A percentile compares a stretch with the other conserved stretches of the same genome.
Conservation (phyloP, 352 stramenopile genomes). For the Phytophthora lateralis region DNA sequence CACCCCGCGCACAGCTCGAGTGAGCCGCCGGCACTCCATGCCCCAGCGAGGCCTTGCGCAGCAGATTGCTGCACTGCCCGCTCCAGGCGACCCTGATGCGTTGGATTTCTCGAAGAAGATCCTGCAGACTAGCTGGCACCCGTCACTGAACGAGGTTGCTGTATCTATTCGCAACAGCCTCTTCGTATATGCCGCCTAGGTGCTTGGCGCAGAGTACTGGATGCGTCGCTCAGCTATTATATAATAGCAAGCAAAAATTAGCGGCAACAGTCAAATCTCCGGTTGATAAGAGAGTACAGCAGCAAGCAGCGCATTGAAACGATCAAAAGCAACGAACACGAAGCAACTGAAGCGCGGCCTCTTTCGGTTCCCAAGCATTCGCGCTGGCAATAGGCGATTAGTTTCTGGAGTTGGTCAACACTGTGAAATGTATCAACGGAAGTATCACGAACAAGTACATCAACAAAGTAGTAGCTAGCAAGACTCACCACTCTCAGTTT, state of each 20-base stretch:
- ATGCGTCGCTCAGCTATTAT: not conserved
- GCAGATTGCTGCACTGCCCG: constrained; percentile 50
- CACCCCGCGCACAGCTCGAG: constrained; percentile 43
- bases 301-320: constrained; percentile 11
- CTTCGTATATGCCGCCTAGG: constrained; percentile 77
- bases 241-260: constrained; percentile 1
- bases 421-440: constrained; percentile 29
- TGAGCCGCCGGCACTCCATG: constrained; percentile 71
- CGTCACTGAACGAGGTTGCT: constrained; percentile 78
- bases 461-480: constrained; percentile 7
- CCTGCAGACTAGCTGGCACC: constrained; percentile 88
- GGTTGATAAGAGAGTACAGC: constrained; percentile 18
- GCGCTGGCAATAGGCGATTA: constrained; percentile 1
- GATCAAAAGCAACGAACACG: constrained; percentile 18
- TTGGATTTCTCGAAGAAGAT: constrained; percentile 88
- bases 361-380: constrained; percentile 8
- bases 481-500: not conserved
- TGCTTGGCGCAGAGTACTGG: not conserved
- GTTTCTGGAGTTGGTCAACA: constrained; percentile 1
- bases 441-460: constrained; percentile 32
- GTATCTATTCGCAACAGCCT: constrained; percentile 85
- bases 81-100: constrained; percentile 45
- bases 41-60: constrained; percentile 68
- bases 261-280: constrained; percentile 12
- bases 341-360: constrained; percentile 20